Evolutionary conservation across 768 basidiomycete genomes (phyloP).

Genomic region (Boletus rubescentipes): DNA sequence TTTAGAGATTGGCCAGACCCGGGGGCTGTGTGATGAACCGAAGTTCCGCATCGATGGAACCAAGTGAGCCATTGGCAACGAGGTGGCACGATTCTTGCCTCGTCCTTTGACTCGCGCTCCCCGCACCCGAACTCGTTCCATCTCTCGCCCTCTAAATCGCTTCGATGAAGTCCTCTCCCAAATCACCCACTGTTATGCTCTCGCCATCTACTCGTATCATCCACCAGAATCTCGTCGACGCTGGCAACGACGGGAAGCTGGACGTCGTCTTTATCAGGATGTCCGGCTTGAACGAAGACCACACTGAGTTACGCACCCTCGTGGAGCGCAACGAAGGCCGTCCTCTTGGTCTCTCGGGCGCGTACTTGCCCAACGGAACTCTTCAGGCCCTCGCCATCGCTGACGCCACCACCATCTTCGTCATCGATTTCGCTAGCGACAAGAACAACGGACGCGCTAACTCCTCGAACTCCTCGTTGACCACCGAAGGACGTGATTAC

Average conservation of each 20-base stretch:
- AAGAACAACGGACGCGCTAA: slow-evolving; percentile 36
- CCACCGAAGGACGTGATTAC: slow-evolving; percentile 24
- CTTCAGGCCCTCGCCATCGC: slow-evolving; percentile 30
- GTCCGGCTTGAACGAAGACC: slow-evolving; percentile 25
- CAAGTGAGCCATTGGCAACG: neutral
- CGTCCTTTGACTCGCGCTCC: slow-evolving; percentile 6
- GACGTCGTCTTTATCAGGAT: slow-evolving; percentile 15
- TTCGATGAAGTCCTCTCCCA: slow-evolving; percentile 1
- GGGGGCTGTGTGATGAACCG: neutral
- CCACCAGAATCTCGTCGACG: slow-evolving; percentile 28
- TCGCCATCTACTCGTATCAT: slow-evolving; percentile 17
- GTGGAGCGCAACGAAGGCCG: slow-evolving; percentile 34
- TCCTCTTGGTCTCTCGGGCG: slow-evolving; percentile 30
- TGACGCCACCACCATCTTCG: slow-evolving; percentile 25
- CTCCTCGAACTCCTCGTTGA: slow-evolving; percentile 16
- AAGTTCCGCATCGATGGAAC: neutral
- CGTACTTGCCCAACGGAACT: slow-evolving; percentile 21
- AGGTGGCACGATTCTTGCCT: neutral
- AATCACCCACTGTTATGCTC: slow-evolving; percentile 1
- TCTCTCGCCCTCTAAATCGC: neutral
- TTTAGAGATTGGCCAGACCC: neutral
- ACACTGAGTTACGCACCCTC: slow-evolving; percentile 17
- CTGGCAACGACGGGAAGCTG: slow-evolving; percentile 25
- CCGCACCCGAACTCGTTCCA: neutral
- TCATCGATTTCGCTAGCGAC: slow-evolving; percentile 26